Base-by-base conservation (phyloP, 805 yeast species). In the Cyberlindnera bimundalis region DNA sequence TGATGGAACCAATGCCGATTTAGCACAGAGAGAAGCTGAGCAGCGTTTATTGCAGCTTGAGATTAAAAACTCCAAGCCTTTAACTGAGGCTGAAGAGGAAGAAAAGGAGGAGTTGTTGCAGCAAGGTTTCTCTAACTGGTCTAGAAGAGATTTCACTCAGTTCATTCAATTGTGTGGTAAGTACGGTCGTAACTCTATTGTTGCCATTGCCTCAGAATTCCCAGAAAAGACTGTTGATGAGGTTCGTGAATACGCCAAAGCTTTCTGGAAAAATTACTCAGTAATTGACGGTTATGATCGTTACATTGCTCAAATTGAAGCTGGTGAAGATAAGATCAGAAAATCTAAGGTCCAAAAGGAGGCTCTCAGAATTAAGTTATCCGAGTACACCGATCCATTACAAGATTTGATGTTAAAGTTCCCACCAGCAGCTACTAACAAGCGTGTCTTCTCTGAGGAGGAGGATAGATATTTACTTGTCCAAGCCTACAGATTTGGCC, bases 221-320 rank as follows among this genome's bases (percentile, higher is more conserved):
- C 63, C 64, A 4, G 90, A 84, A 19, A 93, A 93, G 62, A 73
- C 89, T 0, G 60, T 67, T 20, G 95, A 85, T 10, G 96, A 93
- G 46, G 85, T 91, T 11, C 63, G 78, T 43, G 81, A 76, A 27
- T 93, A 91, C 59, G 80, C 90, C 11, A 71, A 72, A 38, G 83
- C 74, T 9, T 93, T 93, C 61, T 93, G 98, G 99, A 55, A 72
- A 19, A 74, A 83, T 38, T 82, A 79, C 55, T 70, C 76, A 36
- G 85, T 81, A 51, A 82, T 93, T 47, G 98, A 91, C 25, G 96
- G 96, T 10, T 83, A 81, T 62, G 99, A 93, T 51, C 76, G 86
- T 48, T 87, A 83, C 61, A 64, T 90, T 39, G 68, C 74, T 15
- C 91, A 81, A 53, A 87, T 93, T 46, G 96, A 89, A 56, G 72